phyloP scores from a whole-genome alignment of 257 asterid genomes.

The Petrea volubilis region DNA sequence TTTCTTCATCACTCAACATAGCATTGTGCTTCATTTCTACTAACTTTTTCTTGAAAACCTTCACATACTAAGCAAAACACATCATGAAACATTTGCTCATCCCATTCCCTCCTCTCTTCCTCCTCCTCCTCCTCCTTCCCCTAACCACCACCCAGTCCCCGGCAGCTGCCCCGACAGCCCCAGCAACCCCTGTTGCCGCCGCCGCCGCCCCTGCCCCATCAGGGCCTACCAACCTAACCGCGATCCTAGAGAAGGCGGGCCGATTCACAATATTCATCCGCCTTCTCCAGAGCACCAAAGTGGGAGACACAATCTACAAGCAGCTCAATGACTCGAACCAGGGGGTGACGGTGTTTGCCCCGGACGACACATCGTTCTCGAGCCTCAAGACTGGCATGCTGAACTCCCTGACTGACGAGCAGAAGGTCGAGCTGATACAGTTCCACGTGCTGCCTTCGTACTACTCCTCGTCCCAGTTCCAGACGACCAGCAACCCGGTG shows the following conservation, averaged over 20 bases:
- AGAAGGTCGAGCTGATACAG: constrained; percentile 43
- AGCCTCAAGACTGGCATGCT: constrained; percentile 43
- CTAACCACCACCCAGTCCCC: constrained; percentile 38
- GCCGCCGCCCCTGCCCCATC: constrained; percentile 48
- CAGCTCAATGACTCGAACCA: constrained; percentile 39
- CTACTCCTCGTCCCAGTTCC: constrained; percentile 42
- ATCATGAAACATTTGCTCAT: constrained; percentile 3
- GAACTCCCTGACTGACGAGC: constrained; percentile 44
- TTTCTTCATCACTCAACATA: neutral
- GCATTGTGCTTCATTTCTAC: neutral
- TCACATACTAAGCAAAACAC: neutral
- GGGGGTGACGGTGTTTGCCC: constrained; percentile 51
- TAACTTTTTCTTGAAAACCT: neutral
- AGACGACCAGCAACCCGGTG: constrained; percentile 53
- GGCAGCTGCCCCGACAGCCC: constrained; percentile 46
- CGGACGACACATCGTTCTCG: constrained; percentile 45
- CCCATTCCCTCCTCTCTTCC: neutral
- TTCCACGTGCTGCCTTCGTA: constrained; percentile 47
- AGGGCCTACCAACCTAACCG: constrained; percentile 45
- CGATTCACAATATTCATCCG: constrained; percentile 43
- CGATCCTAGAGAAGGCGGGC: constrained; percentile 54
- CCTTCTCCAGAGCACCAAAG: constrained; percentile 52
- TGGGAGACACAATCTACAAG: constrained; percentile 37
- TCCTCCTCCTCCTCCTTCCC: constrained; percentile 9
- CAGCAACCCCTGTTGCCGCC: constrained; percentile 17